Base-by-base conservation (phyloP, 768 basidiomycete species). In the Xanthoconium stramineum region DNA sequence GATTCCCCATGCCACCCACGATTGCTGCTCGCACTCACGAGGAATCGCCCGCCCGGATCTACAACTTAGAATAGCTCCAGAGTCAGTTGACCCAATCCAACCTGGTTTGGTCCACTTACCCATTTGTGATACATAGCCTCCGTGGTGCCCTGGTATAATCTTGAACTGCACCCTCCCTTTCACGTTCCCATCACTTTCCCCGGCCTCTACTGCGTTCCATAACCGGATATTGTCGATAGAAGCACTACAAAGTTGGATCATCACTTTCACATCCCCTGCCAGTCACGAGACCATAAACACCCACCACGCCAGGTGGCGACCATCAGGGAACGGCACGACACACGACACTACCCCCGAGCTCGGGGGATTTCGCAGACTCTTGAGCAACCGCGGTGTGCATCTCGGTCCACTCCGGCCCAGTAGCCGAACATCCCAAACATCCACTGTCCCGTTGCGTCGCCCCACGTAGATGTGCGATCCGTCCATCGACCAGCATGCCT, bases 401-500 rank as follows among this genome's bases (percentile, higher is more conserved):
- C 70, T 67, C 44, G 82, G 81, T 0, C 84, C 83, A 52, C 83
- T 77, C 29, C 77, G 75, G 9, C 92, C 93, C 13, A 89, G 74
- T 57, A 84, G 77, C n/a, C 95, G 86, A 10, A 95, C 85, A 68
- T 98, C 97, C 91, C 92, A 98, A 15, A 97, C 83, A 65, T 97
- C 93, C 48, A 98, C 83, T 1, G 89, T 86, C 24, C 91, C 91
- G 61, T 95, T 94, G 47, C 95, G 80, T 61, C 96, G 79, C 10
- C 96, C 95, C 13, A 91, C 94, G 69, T 91, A 91, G 44, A 99
- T 85, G 59, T 95, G 89, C 5, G 79, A 80, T 15, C 96, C 95
- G 60, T 93, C 85, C 3, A 85, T 80, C 6, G 93, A 94, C 94
- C 96, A 98, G 69, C 90, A 94, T 15, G 95, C 94, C 95, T 98